A percentile compares a stretch with the other conserved stretches of the same genome.
Evolutionary conservation across 495 filamentous ascomycete species (phyloP).

Genomic region (Xylaria intraflava): DNA sequence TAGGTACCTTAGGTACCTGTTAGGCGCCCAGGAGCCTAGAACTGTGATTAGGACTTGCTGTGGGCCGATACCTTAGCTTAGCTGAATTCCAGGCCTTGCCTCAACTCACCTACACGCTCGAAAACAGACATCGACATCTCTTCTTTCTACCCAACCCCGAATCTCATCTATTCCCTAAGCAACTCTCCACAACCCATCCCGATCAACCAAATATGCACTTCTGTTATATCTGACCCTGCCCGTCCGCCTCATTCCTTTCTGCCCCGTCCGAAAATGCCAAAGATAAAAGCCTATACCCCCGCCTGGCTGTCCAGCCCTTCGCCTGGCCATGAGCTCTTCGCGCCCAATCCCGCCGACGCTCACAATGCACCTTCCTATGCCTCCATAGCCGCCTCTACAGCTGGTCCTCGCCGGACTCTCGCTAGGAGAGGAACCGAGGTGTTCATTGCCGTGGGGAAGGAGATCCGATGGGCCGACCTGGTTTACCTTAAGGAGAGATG

Average conservation of each 20-base stretch:
- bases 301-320: slow-evolving; percentile 72
- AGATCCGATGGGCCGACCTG: slow-evolving; percentile 82
- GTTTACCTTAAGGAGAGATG: slow-evolving; percentile 66
- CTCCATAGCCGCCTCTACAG: slow-evolving; percentile 31
- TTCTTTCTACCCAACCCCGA: neutral
- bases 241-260: slow-evolving; percentile 13
- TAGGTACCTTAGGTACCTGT: too few species aligned
- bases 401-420: slow-evolving; percentile 59
- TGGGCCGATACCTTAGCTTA: too few species aligned
- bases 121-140: too few species aligned
- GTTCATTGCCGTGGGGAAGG: slow-evolving; percentile 75
- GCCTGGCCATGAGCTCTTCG: slow-evolving; percentile 67
- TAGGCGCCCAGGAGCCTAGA: too few species aligned
- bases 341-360: slow-evolving; percentile 26
- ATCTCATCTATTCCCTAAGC: neutral
- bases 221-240: neutral
- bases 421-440: slow-evolving; percentile 71
- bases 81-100: neutral
- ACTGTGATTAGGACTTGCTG: too few species aligned
- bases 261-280: slow-evolving; percentile 54
- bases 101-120: too few species aligned
- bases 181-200: neutral
- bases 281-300: slow-evolving; percentile 72
- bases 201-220: slow-evolving; percentile 3
- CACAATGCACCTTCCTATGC: slow-evolving; percentile 25